A percentile compares a stretch with the other conserved stretches of the same genome.
These are phyloP conservation scores for Prunus mongolica DNA, from an alignment of 306 rosid species.

Conservation along the genomic window DNA sequence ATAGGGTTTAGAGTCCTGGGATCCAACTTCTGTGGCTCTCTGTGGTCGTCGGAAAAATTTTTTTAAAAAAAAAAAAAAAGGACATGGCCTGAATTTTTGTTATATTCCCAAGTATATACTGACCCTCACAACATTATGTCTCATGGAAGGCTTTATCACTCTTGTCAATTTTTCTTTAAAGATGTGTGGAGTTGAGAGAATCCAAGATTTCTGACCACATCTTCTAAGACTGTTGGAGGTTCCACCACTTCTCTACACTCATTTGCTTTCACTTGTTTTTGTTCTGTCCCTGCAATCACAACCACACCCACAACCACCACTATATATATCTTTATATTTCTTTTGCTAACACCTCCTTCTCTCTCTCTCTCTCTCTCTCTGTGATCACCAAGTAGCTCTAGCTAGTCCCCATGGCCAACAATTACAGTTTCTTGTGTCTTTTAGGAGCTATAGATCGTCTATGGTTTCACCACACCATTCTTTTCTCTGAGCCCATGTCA, in stretches of 20 bases:
- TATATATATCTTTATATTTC: slow-evolving; percentile 10
- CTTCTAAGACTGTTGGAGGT: slow-evolving; percentile 32
- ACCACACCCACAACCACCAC: slow-evolving; percentile 13
- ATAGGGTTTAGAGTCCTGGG: background rate
- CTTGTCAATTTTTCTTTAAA: slow-evolving; percentile 23
- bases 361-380: slow-evolving; percentile 2
- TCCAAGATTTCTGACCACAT: slow-evolving; percentile 43
- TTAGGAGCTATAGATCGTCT: slow-evolving; percentile 67
- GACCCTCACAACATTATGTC: background rate
- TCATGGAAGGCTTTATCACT: slow-evolving; percentile 7
- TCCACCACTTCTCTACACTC: slow-evolving; percentile 30
- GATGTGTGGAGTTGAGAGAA: slow-evolving; percentile 31
- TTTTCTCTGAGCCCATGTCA: slow-evolving; percentile 44
- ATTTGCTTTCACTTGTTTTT: slow-evolving; percentile 34
- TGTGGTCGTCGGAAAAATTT: background rate
- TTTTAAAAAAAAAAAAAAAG: background rate
- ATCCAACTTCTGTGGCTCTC: slow-evolving; percentile 15
- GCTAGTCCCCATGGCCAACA: slow-evolving; percentile 39
- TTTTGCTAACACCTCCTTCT: slow-evolving; percentile 14
- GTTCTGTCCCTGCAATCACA: slow-evolving; percentile 28
- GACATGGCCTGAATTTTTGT: slow-evolving; percentile 1
- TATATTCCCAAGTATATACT: background rate
- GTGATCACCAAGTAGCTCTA: background rate
- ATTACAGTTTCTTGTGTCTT: slow-evolving; percentile 29
- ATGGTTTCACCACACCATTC: slow-evolving; percentile 73